phyloP scores from a whole-genome alignment of 163 green algal genomes.

The Smithsoniella earleae region DNA sequence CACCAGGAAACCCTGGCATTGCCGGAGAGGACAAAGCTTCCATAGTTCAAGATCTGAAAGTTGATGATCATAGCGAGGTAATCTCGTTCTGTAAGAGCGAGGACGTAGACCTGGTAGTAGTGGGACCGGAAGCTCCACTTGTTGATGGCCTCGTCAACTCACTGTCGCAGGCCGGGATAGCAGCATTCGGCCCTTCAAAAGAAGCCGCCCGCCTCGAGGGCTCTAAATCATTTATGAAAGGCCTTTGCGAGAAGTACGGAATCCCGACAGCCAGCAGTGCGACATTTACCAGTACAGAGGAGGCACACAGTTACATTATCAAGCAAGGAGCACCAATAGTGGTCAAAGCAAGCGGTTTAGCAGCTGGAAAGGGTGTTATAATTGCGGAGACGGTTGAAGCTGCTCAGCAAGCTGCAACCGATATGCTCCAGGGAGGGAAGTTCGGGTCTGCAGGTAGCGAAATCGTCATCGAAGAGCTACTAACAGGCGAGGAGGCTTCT shows the following conservation, averaged over 20 bases:
- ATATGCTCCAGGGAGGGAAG: constrained; percentile 58
- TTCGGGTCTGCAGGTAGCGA: constrained; percentile 44
- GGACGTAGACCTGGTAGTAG: constrained; percentile 72
- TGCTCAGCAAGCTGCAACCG: constrained; percentile 72
- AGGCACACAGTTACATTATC: constrained; percentile 69
- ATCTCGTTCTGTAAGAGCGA: constrained; percentile 78
- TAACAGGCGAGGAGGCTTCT: constrained; percentile 88
- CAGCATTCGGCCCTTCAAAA: constrained; percentile 75
- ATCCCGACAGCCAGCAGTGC: constrained; percentile 87
- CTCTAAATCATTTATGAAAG: constrained; percentile 95
- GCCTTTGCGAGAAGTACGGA: constrained; percentile 77
- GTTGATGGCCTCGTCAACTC: constrained; percentile 84
- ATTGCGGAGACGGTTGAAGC: constrained; percentile 70
- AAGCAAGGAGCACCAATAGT: constrained; percentile 78
- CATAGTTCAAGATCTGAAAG: constrained; percentile 37
- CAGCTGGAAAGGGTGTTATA: constrained; percentile 86
- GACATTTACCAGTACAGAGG: constrained; percentile 64
- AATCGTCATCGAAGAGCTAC: constrained; percentile 94
- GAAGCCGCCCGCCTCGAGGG: constrained; percentile 85
- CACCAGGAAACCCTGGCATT: constrained; percentile 89
- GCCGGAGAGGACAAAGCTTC: constrained; percentile 51
- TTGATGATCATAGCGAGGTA: constrained; percentile 49
- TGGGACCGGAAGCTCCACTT: constrained; percentile 90
- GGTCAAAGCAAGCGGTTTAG: constrained; percentile 93
- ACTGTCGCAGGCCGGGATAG: constrained; percentile 59